Base-by-base conservation (phyloP, 164 flowering plant species). In the Sedum album region DNA sequence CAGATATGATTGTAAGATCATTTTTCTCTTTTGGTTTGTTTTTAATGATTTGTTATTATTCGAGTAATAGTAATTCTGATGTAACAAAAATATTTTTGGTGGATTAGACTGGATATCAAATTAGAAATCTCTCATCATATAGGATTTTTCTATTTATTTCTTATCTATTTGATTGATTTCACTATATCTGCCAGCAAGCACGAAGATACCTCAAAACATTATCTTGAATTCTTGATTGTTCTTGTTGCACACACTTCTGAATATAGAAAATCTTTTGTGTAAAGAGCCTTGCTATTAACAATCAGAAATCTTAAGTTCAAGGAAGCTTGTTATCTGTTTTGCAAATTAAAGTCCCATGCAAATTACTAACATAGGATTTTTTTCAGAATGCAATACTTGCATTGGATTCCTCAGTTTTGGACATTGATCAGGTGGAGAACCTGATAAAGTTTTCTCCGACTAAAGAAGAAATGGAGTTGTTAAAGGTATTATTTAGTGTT, bases 401-500 rank as follows among this genome's bases (percentile, higher is more conserved):
- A 67, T 77, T 94, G 86, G 96, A 91, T 85, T 84, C 91, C 67
- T 80, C 88, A 31, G 84, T 81, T 21, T 70, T 94, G 42, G 99
- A 94, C 77, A 91, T 86, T 82, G 99, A 94, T 76, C 99, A 91
- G 82, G 96, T 94, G 71, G 97, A 94, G 75, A 91, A 93, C 83
- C 90, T 93, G 70, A 91, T 93, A 68, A 93, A 91, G 75, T 93
- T 93, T 74, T 91, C 93, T 71, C 98, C 98, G 11, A 91, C 95
- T 10, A 91, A 91, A 75, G 98, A 93, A 81, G 97, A 93, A 76
- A 91, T 72, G 36, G n/a, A n/a, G n/a, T n/a, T n/a, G n/a, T n/a
- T n/a, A n/a, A n/a, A n/a, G n/a, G n/a, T n/a, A n/a, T n/a, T n/a
- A n/a, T n/a, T n/a, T n/a, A n/a, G n/a, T n/a, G n/a, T n/a, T n/a